A percentile compares a stretch with the other conserved stretches of the same genome.
phyloP scores from a whole-genome alignment of 257 asterid species.

The Nicotiana otophora region DNA sequence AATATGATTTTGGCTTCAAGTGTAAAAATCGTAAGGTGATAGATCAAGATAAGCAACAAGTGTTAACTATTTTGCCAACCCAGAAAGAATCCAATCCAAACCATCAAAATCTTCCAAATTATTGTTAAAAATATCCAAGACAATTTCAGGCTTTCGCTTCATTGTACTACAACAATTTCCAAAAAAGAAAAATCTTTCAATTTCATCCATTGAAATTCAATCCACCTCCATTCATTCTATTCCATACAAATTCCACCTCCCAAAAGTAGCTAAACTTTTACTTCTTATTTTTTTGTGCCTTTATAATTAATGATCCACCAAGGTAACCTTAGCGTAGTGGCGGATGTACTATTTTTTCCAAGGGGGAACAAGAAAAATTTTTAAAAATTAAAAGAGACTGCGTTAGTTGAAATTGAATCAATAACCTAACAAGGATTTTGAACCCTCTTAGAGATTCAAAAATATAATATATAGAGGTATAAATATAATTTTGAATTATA shows the following conservation, averaged over 20 bases:
- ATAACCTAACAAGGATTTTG: no score
- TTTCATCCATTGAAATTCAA: slow-evolving; percentile 74
- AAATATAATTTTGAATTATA: no score
- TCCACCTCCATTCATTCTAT: slow-evolving; percentile 50
- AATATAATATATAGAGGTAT: no score
- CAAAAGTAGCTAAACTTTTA: background rate
- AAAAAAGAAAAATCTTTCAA: slow-evolving; percentile 5
- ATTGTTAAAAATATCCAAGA: slow-evolving; percentile 7
- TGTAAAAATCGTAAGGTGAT: slow-evolving; percentile 42
- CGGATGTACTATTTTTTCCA: no score
- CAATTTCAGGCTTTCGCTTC: slow-evolving; percentile 17
- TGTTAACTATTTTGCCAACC: slow-evolving; percentile 58
- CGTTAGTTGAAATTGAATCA: no score
- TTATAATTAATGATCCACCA: background rate
- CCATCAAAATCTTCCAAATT: slow-evolving; percentile 9
- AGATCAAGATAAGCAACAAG: slow-evolving; percentile 64
- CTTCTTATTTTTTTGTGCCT: background rate
- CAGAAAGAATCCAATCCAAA: slow-evolving; percentile 19
- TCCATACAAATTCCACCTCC: slow-evolving; percentile 53
- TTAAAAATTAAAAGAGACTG: no score
- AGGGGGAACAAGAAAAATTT: no score
- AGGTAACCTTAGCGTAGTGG: no score
- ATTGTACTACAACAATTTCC: background rate
- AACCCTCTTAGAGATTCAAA: no score
- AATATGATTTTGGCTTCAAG: slow-evolving; percentile 7